A percentile compares a stretch with the other conserved stretches of the same genome.
Conservation (phyloP, 805 yeast genomes). For the Jamesozyma piceae region DNA sequence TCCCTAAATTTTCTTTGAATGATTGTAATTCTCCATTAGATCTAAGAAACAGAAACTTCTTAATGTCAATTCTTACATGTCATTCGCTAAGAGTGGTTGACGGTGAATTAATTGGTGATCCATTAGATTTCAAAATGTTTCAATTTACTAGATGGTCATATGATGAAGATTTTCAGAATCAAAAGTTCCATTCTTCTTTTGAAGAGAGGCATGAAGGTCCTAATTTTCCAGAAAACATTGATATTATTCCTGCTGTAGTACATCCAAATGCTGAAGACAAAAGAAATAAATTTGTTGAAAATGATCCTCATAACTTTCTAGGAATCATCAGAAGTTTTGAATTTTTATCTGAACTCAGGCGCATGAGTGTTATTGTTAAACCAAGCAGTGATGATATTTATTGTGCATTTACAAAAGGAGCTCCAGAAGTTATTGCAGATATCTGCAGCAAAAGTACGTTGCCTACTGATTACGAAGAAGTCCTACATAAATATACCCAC, state of each 20-base stretch:
- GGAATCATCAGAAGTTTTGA: constrained; percentile 58
- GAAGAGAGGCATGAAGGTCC: constrained; percentile 33
- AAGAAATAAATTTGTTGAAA: constrained; percentile 29
- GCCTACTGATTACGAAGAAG: constrained; percentile 65
- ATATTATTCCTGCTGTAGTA: constrained; percentile 42
- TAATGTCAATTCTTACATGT: constrained; percentile 48
- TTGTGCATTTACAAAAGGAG: constrained; percentile 77
- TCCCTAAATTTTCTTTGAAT: constrained; percentile 23
- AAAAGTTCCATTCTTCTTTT: constrained; percentile 29
- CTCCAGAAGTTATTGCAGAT: constrained; percentile 85
- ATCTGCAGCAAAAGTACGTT: constrained; percentile 64
- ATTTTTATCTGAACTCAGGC: constrained; percentile 71
- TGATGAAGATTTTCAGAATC: constrained; percentile 51
- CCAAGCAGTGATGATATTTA: constrained; percentile 34
- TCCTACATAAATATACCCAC: constrained; percentile 80
- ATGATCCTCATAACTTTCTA: constrained; percentile 31
- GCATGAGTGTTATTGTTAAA: constrained; percentile 80
- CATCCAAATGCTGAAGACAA: constrained; percentile 32
- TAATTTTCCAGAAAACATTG: constrained; percentile 35
- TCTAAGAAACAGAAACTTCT: constrained; percentile 24
- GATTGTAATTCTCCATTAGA: constrained; percentile 27
- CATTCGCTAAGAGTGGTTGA: constrained; percentile 80
- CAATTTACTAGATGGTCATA: constrained; percentile 74
- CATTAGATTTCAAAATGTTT: constrained; percentile 88
- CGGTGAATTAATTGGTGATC: constrained; percentile 81